A percentile compares a stretch with the other conserved stretches of the same genome.
Conservation (phyloP, 768 basidiomycete species). For the Myochromella boudieri region DNA sequence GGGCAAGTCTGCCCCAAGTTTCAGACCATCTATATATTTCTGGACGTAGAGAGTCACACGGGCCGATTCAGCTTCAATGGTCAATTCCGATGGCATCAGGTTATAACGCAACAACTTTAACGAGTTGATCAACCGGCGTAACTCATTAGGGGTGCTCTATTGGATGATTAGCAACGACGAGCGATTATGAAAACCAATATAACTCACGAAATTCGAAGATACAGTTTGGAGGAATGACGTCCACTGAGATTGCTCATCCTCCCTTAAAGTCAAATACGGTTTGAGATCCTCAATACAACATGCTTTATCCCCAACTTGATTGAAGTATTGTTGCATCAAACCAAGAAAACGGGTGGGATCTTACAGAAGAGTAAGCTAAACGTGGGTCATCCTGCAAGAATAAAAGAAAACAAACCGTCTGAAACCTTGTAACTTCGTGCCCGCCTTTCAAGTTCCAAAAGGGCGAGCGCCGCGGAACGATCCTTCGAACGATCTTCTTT, state of each 20-base stretch:
- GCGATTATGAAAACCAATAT: not conserved
- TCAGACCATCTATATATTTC: conserved; percentile 67
- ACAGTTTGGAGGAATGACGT: conserved; percentile 50
- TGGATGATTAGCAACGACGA: conserved; percentile 21
- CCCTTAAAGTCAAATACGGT: conserved; percentile 57
- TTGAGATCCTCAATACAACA: conserved; percentile 87
- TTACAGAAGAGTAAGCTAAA: conserved; percentile 25
- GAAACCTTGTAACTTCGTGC: conserved; percentile 46
- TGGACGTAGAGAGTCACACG: conserved; percentile 52
- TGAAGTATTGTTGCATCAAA: conserved; percentile 68
- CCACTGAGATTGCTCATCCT: conserved; percentile 49
- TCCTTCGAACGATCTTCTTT: conserved; percentile 70
- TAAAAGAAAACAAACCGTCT: conserved; percentile 33
- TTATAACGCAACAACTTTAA: conserved; percentile 72
- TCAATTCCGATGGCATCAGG: conserved; percentile 48
- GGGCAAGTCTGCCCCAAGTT: conserved; percentile 64
- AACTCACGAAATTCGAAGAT: conserved; percentile 47
- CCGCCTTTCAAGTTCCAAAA: conserved; percentile 75
- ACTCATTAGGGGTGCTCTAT: conserved; percentile 47
- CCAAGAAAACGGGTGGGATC: conserved; percentile 43
- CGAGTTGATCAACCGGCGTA: conserved; percentile 72
- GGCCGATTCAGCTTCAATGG: conserved; percentile 53
- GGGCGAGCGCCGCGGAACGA: conserved; percentile 69
- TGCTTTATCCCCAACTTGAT: conserved; percentile 72
- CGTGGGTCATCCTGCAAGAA: not conserved